These are phyloP conservation scores for Fusarium beomiforme DNA, from an alignment of 2,329 filamentous ascomycete genomes.

Conservation along the genomic window DNA sequence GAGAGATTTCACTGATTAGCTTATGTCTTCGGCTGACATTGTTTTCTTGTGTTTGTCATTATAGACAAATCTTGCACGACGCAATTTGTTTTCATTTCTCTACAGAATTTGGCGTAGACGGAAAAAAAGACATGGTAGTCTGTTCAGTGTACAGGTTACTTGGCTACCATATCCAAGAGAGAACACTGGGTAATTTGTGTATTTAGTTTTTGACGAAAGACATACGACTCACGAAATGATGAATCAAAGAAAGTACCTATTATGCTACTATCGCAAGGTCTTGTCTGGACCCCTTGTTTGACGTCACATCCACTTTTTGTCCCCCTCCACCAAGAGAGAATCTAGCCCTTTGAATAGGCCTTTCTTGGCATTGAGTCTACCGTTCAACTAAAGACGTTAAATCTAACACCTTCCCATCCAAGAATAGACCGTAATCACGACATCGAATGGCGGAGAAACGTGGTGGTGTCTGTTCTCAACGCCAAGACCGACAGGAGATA, in stretches of 20 bases:
- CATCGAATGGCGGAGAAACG: constrained; percentile 13
- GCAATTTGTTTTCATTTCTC: constrained; percentile 21
- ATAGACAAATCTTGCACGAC: constrained; percentile 28
- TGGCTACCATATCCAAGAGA: constrained; percentile 2
- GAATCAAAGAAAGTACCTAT: constrained; percentile 12
- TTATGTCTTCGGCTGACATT: neutral
- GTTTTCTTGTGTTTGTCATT: neutral
- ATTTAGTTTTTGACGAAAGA: constrained; percentile 29
- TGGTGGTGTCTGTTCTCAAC: constrained; percentile 23
- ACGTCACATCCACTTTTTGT: constrained; percentile 31
- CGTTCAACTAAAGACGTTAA: constrained; percentile 7
- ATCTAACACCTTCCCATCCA: constrained; percentile 10
- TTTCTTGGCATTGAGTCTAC: constrained; percentile 19
- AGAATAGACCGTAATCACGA: neutral
- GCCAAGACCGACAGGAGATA: constrained; percentile 12
- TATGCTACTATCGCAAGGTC: neutral
- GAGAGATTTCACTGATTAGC: constrained; percentile 68
- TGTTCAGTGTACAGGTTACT: constrained; percentile 5
- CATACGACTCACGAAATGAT: constrained; percentile 40
- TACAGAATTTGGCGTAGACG: constrained; percentile 5
- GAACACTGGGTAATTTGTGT: constrained; percentile 24
- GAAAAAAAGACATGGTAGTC: constrained; percentile 7
- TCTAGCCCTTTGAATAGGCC: neutral
- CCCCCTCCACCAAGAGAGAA: neutral
- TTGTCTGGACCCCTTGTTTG: constrained; percentile 17